Conservation (phyloP, 768 basidiomycete species). For the Phylloporus sp. region DNA sequence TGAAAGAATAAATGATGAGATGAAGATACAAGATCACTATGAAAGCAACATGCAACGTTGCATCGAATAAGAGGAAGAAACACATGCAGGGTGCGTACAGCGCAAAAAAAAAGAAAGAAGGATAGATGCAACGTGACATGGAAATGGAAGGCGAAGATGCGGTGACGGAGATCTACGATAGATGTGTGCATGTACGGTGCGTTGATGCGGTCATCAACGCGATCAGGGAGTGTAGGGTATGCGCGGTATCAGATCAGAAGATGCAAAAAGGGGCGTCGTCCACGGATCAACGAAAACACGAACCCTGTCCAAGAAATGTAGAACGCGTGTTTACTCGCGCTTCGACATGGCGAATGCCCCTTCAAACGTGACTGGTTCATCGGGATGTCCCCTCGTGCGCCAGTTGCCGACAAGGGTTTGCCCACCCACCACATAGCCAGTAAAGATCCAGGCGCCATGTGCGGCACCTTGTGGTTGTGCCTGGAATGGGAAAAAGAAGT, state of each 20-base stretch:
- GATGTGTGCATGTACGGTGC: neutral
- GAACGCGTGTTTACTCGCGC: conserved; percentile 27
- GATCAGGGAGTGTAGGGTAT: neutral
- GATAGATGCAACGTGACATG: neutral
- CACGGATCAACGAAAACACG: conserved; percentile 2
- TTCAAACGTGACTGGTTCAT: conserved; percentile 50
- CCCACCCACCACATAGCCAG: conserved; percentile 65
- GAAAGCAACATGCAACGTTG: neutral
- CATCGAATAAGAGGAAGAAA: neutral
- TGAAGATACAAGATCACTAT: neutral
- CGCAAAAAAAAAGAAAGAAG: neutral
- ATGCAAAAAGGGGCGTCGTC: conserved; percentile 1
- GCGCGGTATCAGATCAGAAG: neutral
- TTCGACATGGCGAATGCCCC: conserved; percentile 61
- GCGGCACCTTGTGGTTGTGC: neutral
- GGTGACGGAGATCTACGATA: neutral
- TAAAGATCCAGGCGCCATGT: conserved; percentile 46
- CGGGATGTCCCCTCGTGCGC: conserved; percentile 39
- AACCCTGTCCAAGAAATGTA: neutral
- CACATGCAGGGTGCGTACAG: neutral
- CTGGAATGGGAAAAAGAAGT: conserved; percentile 5
- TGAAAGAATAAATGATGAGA: neutral
- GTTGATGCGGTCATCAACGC: neutral
- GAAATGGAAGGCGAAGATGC: neutral
- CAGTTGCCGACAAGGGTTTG: conserved; percentile 71